phyloP scores from a whole-genome alignment of 192 early-diverging fungal genomes.

The Coemansia javaensis region DNA sequence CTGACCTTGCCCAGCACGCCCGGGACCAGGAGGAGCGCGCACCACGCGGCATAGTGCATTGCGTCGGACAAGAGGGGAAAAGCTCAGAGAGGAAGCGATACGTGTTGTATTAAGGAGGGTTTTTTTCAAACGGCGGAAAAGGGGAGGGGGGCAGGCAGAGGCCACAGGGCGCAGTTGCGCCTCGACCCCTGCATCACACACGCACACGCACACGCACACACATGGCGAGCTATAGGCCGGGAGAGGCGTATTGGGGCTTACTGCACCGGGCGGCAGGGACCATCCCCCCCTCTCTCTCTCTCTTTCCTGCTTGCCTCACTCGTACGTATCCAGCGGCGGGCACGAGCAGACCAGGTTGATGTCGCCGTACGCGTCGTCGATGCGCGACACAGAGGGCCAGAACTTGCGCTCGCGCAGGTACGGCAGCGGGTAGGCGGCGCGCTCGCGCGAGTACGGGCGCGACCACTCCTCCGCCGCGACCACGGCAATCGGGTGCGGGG shows the following conservation, averaged over 20 bases:
- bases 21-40: not conserved
- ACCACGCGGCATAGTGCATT: not conserved
- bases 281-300: no score
- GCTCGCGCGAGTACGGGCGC: constrained; percentile 76
- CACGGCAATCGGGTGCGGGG: constrained; percentile 81
- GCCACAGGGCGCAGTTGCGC: no score
- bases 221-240: no score
- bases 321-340: constrained; percentile 83
- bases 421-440: constrained; percentile 87
- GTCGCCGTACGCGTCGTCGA: constrained; percentile 96
- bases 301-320: no score
- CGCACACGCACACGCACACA: no score
- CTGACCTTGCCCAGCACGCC: constrained; percentile 24
- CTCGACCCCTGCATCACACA: no score
- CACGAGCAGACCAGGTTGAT: constrained; percentile 93
- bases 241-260: not conserved
- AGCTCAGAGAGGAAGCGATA: not conserved
- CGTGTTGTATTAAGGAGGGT: not conserved
- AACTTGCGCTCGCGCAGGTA: constrained; percentile 87
- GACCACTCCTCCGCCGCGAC: constrained; percentile 83
- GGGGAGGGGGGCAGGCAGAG: no score
- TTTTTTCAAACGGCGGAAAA: not conserved
- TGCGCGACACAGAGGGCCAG: constrained; percentile 89
- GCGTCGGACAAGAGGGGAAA: not conserved
- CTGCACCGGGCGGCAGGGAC: no score